Conservation (phyloP, 257 asterid species). For the Ilex aquifolium region DNA sequence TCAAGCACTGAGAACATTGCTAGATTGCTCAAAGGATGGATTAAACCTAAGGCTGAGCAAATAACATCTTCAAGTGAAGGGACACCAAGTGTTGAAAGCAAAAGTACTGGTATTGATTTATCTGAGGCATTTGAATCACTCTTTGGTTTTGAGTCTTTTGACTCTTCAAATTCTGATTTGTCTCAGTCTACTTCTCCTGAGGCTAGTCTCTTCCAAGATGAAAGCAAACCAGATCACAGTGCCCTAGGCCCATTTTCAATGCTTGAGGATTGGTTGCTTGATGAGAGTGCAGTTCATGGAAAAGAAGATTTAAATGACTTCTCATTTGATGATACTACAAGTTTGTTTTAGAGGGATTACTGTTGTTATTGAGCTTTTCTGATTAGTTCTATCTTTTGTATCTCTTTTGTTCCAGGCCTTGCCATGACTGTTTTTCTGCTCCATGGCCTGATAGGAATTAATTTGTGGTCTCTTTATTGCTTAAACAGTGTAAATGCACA, state of each 20-base stretch:
- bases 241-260: slow-evolving; percentile 36
- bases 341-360: slow-evolving; percentile 29
- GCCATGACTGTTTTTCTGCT: slow-evolving; percentile 3
- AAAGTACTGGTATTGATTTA: slow-evolving; percentile 28
- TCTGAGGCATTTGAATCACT: slow-evolving; percentile 47
- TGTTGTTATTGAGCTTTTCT: not conserved
- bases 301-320: slow-evolving; percentile 41
- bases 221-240: slow-evolving; percentile 30
- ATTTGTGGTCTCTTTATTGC: no score
- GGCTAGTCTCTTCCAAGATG: slow-evolving; percentile 26
- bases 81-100: slow-evolving; percentile 23
- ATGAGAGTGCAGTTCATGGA: slow-evolving; percentile 29
- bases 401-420: slow-evolving; percentile 15
- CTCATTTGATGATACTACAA: slow-evolving; percentile 37
- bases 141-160: slow-evolving; percentile 54
- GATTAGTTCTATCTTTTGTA: not conserved
- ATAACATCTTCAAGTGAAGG: slow-evolving; percentile 39
- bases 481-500: no score
- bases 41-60: slow-evolving; percentile 23
- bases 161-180: slow-evolving; percentile 38
- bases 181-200: slow-evolving; percentile 48
- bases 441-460: not conserved
- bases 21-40: slow-evolving; percentile 65
- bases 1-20: slow-evolving; percentile 82
- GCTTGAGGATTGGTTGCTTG: slow-evolving; percentile 72